Evolutionary conservation across 257 asterid species (phyloP).

Genomic region (Thymus mandschuricus): DNA sequence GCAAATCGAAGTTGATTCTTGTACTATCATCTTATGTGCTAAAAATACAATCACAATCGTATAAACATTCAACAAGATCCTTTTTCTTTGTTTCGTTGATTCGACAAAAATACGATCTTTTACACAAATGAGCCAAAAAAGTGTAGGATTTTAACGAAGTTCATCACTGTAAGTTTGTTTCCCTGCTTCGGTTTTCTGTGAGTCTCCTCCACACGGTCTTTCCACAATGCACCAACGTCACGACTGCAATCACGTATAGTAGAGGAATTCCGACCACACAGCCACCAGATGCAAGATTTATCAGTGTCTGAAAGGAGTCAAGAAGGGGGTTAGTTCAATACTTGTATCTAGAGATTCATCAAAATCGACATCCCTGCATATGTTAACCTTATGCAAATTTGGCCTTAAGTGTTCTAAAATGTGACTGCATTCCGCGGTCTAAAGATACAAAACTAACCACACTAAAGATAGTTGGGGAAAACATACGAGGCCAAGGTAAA

Average conservation of each 20-base stretch:
- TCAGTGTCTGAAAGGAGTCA: constrained; percentile 60
- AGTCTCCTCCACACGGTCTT: constrained; percentile 73
- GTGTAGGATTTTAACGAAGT: background rate
- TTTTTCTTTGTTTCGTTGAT: background rate
- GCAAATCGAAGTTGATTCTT: background rate
- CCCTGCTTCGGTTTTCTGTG: constrained; percentile 52
- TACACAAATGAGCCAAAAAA: constrained; percentile 3
- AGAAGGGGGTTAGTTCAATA: constrained; percentile 23
- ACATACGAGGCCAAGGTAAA: background rate
- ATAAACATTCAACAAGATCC: background rate
- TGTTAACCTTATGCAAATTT: too few species aligned
- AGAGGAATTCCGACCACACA: constrained; percentile 84
- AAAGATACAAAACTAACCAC: too few species aligned
- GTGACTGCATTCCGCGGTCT: too few species aligned
- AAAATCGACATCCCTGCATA: too few species aligned
- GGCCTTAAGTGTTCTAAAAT: too few species aligned
- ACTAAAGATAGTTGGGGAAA: constrained; percentile 7
- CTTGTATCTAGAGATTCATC: too few species aligned
- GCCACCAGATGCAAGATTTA: constrained; percentile 82
- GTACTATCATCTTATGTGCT: background rate
- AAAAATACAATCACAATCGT: background rate
- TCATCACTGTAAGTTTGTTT: constrained; percentile 36
- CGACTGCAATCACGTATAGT: constrained; percentile 55
- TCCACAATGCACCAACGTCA: constrained; percentile 68
- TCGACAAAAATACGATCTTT: constrained; percentile 10